phyloP scores from a whole-genome alignment of 495 filamentous ascomycete genomes.

The Chlorociboria aeruginascens region DNA sequence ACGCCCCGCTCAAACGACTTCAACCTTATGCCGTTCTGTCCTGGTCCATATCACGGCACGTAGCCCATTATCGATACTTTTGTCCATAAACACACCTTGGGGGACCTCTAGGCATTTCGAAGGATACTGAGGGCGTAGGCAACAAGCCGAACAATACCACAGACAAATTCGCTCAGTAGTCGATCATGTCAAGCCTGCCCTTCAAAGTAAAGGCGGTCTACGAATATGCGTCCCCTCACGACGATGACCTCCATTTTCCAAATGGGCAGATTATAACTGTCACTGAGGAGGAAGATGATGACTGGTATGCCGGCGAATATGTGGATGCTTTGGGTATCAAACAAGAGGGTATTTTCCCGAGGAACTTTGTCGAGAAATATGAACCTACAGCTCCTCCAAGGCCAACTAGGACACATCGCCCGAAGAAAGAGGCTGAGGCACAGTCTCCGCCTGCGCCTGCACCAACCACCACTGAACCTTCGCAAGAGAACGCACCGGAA shows the following conservation, averaged over 20 bases:
- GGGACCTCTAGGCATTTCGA: no score
- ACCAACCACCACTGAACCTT: slow-evolving; percentile 17
- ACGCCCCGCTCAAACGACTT: slow-evolving; percentile 12
- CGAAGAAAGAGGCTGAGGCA: slow-evolving; percentile 57
- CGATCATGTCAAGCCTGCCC: slow-evolving; percentile 60
- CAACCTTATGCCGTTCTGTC: background rate
- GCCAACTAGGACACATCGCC: slow-evolving; percentile 55
- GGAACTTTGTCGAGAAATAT: slow-evolving; percentile 93
- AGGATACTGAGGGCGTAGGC: slow-evolving; percentile 4
- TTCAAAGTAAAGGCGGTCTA: slow-evolving; percentile 94
- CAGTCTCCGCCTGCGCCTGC: slow-evolving; percentile 19
- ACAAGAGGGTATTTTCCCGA: slow-evolving; percentile 85
- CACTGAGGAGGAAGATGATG: slow-evolving; percentile 78
- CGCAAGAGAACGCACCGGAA: slow-evolving; percentile 1
- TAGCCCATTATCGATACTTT: background rate
- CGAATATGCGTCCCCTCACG: slow-evolving; percentile 82
- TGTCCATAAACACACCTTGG: no score
- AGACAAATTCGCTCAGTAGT: background rate
- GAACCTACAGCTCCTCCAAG: slow-evolving; percentile 84
- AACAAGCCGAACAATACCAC: slow-evolving; percentile 8
- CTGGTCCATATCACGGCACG: slow-evolving; percentile 11
- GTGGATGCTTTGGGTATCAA: slow-evolving; percentile 58
- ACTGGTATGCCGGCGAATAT: slow-evolving; percentile 94
- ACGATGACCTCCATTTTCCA: slow-evolving; percentile 84
- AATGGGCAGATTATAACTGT: slow-evolving; percentile 87